phyloP scores from a whole-genome alignment of 768 basidiomycete species.

The Infundibulicybe gibba region DNA sequence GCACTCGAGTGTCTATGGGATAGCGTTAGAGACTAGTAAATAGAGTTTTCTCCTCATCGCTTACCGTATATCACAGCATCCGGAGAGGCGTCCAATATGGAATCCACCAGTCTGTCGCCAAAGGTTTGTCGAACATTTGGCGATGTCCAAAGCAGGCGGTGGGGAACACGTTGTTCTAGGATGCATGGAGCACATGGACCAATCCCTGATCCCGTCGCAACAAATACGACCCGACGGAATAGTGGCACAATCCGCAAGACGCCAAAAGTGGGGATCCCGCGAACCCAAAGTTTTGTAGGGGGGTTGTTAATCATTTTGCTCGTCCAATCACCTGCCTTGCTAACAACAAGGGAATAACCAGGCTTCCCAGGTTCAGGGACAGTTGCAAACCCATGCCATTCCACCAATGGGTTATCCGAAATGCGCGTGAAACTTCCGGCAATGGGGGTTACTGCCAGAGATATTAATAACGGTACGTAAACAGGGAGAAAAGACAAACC shows the following conservation, averaged over 20 bases:
- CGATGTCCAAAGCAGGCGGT: slow-evolving; percentile 59
- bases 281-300: slow-evolving; percentile 52
- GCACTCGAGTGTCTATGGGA: slow-evolving; percentile 34
- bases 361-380: slow-evolving; percentile 43
- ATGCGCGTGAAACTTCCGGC: slow-evolving; percentile 44
- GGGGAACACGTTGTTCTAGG: slow-evolving; percentile 46
- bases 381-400: slow-evolving; percentile 60
- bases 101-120: slow-evolving; percentile 55
- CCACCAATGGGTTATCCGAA: slow-evolving; percentile 44
- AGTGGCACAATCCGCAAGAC: slow-evolving; percentile 51
- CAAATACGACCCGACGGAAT: slow-evolving; percentile 53
- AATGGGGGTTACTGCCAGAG: slow-evolving; percentile 33
- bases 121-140: slow-evolving; percentile 60
- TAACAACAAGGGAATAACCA: slow-evolving; percentile 55
- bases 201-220: slow-evolving; percentile 58
- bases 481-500: slow-evolving; percentile 25
- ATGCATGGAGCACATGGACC: slow-evolving; percentile 59
- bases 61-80: slow-evolving; percentile 54
- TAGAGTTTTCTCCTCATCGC: slow-evolving; percentile 6
- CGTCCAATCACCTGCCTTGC: slow-evolving; percentile 61
- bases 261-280: slow-evolving; percentile 53
- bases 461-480: not conserved
- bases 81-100: slow-evolving; percentile 50
- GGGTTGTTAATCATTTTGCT: slow-evolving; percentile 48
- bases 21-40: not conserved